These are phyloP conservation scores for Gypsophila paniculata DNA, from an alignment of 179 eudicot species.

Conservation along the genomic window DNA sequence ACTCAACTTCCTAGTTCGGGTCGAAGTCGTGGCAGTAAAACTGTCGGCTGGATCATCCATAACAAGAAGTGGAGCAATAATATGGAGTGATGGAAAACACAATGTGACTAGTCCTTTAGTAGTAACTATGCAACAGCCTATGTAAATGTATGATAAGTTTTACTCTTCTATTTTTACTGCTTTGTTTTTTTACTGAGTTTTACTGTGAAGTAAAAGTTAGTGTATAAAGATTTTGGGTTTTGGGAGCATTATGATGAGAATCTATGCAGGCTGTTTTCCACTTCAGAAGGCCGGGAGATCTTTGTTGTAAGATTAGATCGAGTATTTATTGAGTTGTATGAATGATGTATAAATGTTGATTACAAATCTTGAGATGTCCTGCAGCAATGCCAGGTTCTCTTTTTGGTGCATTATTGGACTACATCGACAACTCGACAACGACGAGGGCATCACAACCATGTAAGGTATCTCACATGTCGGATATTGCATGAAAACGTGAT, in stretches of 20 bases:
- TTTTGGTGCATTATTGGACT: not conserved
- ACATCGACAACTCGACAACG: too few relatives aligned
- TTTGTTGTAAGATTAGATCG: not conserved
- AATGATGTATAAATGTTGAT: not conserved
- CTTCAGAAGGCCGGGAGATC: conserved; percentile 12
- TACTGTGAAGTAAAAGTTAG: not conserved
- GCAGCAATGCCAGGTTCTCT: not conserved
- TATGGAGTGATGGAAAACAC: conserved; percentile 84
- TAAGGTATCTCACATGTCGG: too few relatives aligned
- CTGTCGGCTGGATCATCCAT: conserved; percentile 57
- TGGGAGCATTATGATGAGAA: conserved; percentile 23
- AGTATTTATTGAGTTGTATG: conserved; percentile 5
- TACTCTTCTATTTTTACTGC: conserved; percentile 2
- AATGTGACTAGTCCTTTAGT: conserved; percentile 68
- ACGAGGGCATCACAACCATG: too few relatives aligned
- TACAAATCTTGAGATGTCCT: not conserved
- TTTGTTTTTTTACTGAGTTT: conserved; percentile 11
- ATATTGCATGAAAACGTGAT: too few relatives aligned
- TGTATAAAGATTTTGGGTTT: conserved; percentile 9
- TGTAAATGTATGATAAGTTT: conserved; percentile 27
- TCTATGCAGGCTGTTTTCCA: conserved; percentile 31
- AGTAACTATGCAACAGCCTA: conserved; percentile 82
- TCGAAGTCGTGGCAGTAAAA: conserved; percentile 40
- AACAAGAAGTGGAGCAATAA: conserved; percentile 55
- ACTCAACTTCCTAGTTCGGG: conserved; percentile 69